phyloP scores from a whole-genome alignment of 2,329 filamentous ascomycete species.

The Monosporascus ibericus region DNA sequence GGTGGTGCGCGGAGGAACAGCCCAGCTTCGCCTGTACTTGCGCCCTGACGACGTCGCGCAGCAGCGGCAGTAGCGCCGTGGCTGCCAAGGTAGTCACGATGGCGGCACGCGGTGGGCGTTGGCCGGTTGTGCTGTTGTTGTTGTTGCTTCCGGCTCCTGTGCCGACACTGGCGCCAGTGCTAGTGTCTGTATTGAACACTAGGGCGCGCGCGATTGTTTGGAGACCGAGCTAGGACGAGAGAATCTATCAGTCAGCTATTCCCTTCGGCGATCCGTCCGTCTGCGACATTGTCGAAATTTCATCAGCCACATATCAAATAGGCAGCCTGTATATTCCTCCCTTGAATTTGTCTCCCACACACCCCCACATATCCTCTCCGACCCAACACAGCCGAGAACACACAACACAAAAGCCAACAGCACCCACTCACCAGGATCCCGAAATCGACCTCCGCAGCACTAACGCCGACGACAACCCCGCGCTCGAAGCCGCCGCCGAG shows the following conservation, averaged over 20 bases:
- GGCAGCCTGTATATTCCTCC: background rate
- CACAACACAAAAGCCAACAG: conserved; percentile 5
- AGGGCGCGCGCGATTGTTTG: conserved; percentile 40
- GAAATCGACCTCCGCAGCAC: conserved; percentile 44
- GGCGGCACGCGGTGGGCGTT: conserved; percentile 23
- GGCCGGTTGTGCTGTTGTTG: too few relatives aligned
- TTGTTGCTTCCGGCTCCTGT: too few relatives aligned
- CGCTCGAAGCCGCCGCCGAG: conserved; percentile 39
- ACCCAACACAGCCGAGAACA: background rate
- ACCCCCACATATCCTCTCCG: background rate
- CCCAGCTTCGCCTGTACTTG: conserved; percentile 25
- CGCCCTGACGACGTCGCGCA: conserved; percentile 35
- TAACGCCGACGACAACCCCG: conserved; percentile 49
- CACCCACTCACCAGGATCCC: conserved; percentile 36
- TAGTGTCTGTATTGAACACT: conserved; percentile 13
- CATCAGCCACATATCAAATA: too few relatives aligned
- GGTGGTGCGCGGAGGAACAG: conserved; percentile 2
- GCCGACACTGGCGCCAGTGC: background rate
- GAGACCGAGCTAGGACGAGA: conserved; percentile 31
- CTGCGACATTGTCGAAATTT: too few relatives aligned
- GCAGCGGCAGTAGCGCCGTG: conserved; percentile 31
- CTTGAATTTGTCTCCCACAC: background rate
- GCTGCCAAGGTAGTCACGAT: conserved; percentile 44
- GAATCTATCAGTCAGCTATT: background rate
- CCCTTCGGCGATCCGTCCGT: background rate